Evolutionary conservation across 1,284 basidiomycete species (phyloP), one percentile per base, ranked within the genome.

Genomic region (Phylloboletellus chloephorus): DNA sequence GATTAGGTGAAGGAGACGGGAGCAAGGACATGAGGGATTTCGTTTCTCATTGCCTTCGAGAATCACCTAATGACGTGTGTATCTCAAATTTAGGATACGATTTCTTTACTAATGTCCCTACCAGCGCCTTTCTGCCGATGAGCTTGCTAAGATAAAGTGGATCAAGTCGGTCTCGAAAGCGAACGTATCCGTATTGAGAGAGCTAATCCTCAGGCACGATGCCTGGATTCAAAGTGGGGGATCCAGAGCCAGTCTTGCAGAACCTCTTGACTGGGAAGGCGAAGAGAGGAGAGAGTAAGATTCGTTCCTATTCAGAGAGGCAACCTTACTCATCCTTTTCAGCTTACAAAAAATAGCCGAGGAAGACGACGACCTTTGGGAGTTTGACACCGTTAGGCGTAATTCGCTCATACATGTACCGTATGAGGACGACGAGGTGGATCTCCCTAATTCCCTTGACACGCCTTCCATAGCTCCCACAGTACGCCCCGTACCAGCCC

Each of bases 61-160:
- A 96, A 56, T 79, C 80, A 35, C 88, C 96, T 1, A 67, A 61
- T 15, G 81, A 88, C 57, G 92, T 94, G 58, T 53, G 78, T 67
- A 20, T 16, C 25, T 20, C 15, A 26, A 45, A 35, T 39, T 31
- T 22, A 4, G n/a, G 7, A 16, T 20, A 16, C 7, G 7, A 20
- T 31, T n/a, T 19, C 16, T 23, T 32, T 32, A 7, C 49, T 46
- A 39, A 52, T 26, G 3, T 44, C 45, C 44, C n/a, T 44, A 9
- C 15, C 61, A 97, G 83, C 82, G 96, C 30, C 71, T 88, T 15
- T 73, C 83, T 7, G 92, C 94, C 5, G 96, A 98, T 39, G 95
- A 98, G 53, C 73, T 99, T 3, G 61, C 72, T 6, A 94, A 88
- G 64, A 78, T 79, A n/a, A 95, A 89, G 56, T 98, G 95, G 93